phyloP scores from a whole-genome alignment of 1,139 yeast genomes.

The Candida pseudoviswanathii region DNA sequence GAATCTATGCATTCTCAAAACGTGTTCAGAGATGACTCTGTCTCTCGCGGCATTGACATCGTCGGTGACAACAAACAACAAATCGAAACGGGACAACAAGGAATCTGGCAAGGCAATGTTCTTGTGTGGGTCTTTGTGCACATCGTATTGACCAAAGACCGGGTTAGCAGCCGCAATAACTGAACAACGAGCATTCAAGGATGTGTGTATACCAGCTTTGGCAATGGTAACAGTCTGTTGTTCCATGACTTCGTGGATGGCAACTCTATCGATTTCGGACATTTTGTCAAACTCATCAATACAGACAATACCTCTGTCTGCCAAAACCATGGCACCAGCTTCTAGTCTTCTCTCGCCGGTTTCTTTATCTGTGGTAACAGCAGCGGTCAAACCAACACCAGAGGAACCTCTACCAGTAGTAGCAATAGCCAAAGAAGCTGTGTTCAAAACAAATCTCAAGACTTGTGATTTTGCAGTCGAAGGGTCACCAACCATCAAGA shows the following conservation, averaged over 20 bases:
- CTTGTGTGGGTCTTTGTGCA: constrained; percentile 94
- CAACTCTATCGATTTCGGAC: constrained; percentile 96
- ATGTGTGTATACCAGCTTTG: constrained; percentile 97
- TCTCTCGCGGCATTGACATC: constrained; percentile 87
- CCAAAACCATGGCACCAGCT: constrained; percentile 99
- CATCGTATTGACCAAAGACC: constrained; percentile 94
- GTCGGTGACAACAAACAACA: constrained; percentile 93
- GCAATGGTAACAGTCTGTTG: constrained; percentile 99
- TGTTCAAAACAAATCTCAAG: constrained; percentile 88
- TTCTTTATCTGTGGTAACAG: constrained; percentile 94
- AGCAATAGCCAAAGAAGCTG: constrained; percentile 94
- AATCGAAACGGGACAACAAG: constrained; percentile 92
- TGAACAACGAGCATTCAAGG: constrained; percentile 94
- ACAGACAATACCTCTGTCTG: constrained; percentile 96
- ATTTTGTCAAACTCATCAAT: constrained; percentile 98
- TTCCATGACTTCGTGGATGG: constrained; percentile 99
- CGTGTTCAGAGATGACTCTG: constrained; percentile 90
- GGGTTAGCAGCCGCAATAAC: constrained; percentile 99
- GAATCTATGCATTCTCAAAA: constrained; percentile 88
- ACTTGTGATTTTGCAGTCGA: constrained; percentile 98
- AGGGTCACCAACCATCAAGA: constrained; percentile 98
- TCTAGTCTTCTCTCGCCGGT: constrained; percentile 96
- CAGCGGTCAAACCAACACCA: constrained; percentile 99
- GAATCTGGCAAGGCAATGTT: constrained; percentile 98
- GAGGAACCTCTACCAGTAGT: constrained; percentile 99